Evolutionary conservation across 2,329 filamentous ascomycete species (phyloP).

Genomic region (Aspergillus eucalypticola): DNA sequence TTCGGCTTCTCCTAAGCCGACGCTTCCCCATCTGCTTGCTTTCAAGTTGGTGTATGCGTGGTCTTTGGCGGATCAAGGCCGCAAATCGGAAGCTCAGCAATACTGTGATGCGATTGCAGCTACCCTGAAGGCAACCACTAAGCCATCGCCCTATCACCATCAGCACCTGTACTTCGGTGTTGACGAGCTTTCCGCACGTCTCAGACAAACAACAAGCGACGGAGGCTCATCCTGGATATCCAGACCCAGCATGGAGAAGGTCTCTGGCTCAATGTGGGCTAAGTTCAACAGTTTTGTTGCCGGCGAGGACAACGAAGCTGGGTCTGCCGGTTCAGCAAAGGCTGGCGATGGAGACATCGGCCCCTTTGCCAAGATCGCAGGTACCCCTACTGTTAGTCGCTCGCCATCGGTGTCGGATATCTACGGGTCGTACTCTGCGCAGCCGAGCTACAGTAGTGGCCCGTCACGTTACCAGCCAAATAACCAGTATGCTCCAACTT

Average conservation of each 20-base stretch:
- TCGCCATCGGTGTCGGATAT: conserved; percentile 74
- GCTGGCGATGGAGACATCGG: conserved; percentile 64
- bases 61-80: conserved; percentile 78
- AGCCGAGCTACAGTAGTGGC: conserved; percentile 34
- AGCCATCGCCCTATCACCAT: conserved; percentile 84
- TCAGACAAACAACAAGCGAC: conserved; percentile 84
- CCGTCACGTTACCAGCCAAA: conserved; percentile 48
- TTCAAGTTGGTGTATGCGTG: conserved; percentile 92
- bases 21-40: conserved; percentile 77
- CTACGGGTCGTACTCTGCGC: conserved; percentile 61
- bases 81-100: conserved; percentile 76
- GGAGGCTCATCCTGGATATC: conserved; percentile 84
- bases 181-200: conserved; percentile 78
- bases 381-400: conserved; percentile 72
- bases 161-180: conserved; percentile 70
- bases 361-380: conserved; percentile 78
- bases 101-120: conserved; percentile 85
- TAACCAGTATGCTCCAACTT: conserved; percentile 49
- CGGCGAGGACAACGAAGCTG: conserved; percentile 76
- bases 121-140: conserved; percentile 77
- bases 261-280: conserved; percentile 85
- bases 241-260: conserved; percentile 93
- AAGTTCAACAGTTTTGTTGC: conserved; percentile 96
- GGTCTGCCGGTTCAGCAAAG: conserved; percentile 58
- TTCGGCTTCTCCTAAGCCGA: conserved; percentile 56